Base-by-base conservation (phyloP, 208 protist genomes). In the Acanthamoeba castellanii region DNA sequence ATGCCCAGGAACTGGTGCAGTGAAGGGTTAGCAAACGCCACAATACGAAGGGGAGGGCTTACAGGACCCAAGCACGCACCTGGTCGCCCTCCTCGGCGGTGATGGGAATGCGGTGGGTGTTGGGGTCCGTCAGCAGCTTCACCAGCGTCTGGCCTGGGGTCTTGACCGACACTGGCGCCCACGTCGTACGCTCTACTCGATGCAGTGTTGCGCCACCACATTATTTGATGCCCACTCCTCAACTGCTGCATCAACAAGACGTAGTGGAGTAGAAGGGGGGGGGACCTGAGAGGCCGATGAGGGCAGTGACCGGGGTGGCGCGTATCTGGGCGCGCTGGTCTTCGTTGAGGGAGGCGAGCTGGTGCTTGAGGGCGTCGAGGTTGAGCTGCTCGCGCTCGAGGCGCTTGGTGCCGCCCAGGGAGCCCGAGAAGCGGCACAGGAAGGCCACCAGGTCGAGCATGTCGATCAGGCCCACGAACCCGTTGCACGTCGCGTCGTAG, bases 371-470 rank as follows among this genome's bases (percentile, higher is more conserved):
- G 74, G 32, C 45, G 30, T 45, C 25, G 34, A 82, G 37, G 74
- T 82, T 82, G 74, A 82, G 74, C 37, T 82, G 37, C 25, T 82
- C 74, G 8, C 74, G 74, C 32, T 82, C 74, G 5, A 82, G 74
- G 0, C 74, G 30, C 74, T 82, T 82, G 74, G 74, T 82, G 74
- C 74, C 74, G 18, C 34, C 9, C 34, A 82, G 74, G 1, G 74
- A 82, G 25, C 74, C 74, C 45, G 74, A 82, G 74, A 82, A 82
- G 45, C 74, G 74, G 74, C 74, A 82, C 42, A 82, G 74, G 74
- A 82, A 82, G 74, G 74, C 74, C 30, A 82, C 74, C 9, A 82
- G 74, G 74, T 82, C 74, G 42, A 82, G 74, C 32, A 16, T 45
- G 74, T 82, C 74, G 74, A 82, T 52, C 5, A 82, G 32, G 8